Base-by-base conservation (phyloP, 306 rosid genomes). In the Lathyrus aphaca region DNA sequence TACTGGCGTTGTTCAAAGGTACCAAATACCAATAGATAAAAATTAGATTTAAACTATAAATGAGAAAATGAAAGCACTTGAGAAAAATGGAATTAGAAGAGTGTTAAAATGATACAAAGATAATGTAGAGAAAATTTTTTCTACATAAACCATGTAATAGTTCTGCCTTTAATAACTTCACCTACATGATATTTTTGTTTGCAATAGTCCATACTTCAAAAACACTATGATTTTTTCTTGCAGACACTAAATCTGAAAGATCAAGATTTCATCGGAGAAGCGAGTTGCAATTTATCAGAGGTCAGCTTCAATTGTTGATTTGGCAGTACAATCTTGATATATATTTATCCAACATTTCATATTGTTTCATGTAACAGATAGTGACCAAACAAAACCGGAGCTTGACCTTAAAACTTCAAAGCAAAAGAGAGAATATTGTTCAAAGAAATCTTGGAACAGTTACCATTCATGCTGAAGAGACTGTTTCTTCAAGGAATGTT, bases 211-310 rank as follows among this genome's bases (percentile, higher is more conserved):
- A 23, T 23, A 23, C 27, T 1, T 23, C 27, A 23, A 2, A 23
- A 23, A 23, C 8, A 30, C 38, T 6, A 32, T 6, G 1, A 9
- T 32, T 32, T 32, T 32, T 32, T 79, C 18, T 50, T 79, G 81
- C 81, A 93, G 98, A 56, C 76, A 27, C 74, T 93, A 79, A 84
- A 79, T 44, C 70, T 86, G 84, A 64, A 73, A 48, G 94, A 90
- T 79, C 97, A 93, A 71, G 96, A 93, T 0, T 93, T 93, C 79
- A 86, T 93, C 43, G 98, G 98, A 40, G 83, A 83, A 78, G 85
- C 91, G 18, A 79, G 50, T 67, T 90, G 98, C 77, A 77, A 44
- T 45, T 83, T 93, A 61, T 88, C 98, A 45, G 96, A 90, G 96
- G 97, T 90, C 55, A 80, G 79, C 17, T 10, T 18, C 38, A 11